phyloP scores from a whole-genome alignment of 73 alveolate species.

The Stentor coeruleus region DNA sequence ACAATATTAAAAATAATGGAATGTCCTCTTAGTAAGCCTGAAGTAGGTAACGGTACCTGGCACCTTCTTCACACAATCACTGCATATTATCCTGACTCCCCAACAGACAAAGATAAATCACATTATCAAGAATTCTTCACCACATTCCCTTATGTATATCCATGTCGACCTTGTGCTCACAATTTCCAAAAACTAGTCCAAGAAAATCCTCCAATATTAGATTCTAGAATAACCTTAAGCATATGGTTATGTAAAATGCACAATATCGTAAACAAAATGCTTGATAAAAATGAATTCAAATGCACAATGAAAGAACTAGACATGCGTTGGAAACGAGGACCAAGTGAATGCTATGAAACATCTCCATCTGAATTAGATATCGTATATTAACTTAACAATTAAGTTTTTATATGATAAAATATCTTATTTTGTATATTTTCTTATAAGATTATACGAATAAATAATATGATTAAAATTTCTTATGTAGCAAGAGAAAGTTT shows the following conservation, averaged over 20 bases:
- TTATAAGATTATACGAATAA: too few relatives aligned
- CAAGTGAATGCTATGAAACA: constrained; percentile 1
- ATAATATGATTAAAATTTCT: neutral
- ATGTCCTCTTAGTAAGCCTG: constrained; percentile 7
- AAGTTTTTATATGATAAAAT: too few relatives aligned
- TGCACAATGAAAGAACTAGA: constrained; percentile 34
- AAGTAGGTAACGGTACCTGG: constrained; percentile 53
- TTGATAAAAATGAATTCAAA: constrained; percentile 45
- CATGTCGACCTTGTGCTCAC: constrained; percentile 50
- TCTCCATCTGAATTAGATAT: too few relatives aligned
- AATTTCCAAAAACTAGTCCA: constrained; percentile 42
- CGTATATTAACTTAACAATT: too few relatives aligned
- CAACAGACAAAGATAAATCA: constrained; percentile 33
- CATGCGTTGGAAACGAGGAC: constrained; percentile 14
- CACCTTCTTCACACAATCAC: constrained; percentile 52
- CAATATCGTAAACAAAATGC: constrained; percentile 49
- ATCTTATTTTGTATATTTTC: too few relatives aligned
- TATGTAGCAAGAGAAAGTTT: neutral
- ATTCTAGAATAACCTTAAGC: constrained; percentile 37
- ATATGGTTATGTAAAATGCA: constrained; percentile 67
- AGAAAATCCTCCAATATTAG: constrained; percentile 46
- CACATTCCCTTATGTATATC: constrained; percentile 48
- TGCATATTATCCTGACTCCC: constrained; percentile 46
- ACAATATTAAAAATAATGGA: neutral
- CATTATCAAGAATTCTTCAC: constrained; percentile 26